Conservation (phyloP, 805 yeast species). For the Maudiozyma pseudohumilis region DNA sequence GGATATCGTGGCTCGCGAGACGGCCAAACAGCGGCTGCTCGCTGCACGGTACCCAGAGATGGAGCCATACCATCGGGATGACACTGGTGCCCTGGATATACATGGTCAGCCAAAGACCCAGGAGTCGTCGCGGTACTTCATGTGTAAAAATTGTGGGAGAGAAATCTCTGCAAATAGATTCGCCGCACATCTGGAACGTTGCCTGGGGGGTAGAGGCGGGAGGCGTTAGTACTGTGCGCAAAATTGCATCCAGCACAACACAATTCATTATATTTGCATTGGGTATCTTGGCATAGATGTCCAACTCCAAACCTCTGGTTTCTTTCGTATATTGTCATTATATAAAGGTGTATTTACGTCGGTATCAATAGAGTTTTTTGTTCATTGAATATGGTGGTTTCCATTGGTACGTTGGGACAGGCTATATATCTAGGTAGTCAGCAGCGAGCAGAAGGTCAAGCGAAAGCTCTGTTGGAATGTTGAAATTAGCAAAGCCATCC, state of each 20-base stretch:
- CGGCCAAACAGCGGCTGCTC: slow-evolving; percentile 16
- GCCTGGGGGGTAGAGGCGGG: slow-evolving; percentile 67
- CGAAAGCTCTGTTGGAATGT: slow-evolving; percentile 89
- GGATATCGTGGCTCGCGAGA: slow-evolving; percentile 25
- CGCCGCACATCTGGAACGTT: slow-evolving; percentile 88
- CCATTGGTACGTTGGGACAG: too few relatives aligned
- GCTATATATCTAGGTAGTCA: slow-evolving; percentile 47
- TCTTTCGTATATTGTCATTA: too few relatives aligned
- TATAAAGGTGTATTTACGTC: too few relatives aligned
- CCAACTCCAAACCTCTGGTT: too few relatives aligned
- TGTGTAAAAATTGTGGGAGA: slow-evolving; percentile 73
- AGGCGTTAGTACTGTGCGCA: slow-evolving; percentile 22
- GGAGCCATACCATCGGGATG: slow-evolving; percentile 21
- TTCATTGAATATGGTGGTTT: too few relatives aligned
- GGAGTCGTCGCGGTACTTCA: slow-evolving; percentile 44
- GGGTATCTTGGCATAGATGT: too few relatives aligned
- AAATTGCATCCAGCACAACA: too few relatives aligned
- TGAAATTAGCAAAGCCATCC: slow-evolving; percentile 67
- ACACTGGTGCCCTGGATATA: slow-evolving; percentile 21
- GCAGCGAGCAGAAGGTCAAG: slow-evolving; percentile 87
- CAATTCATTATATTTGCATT: too few relatives aligned
- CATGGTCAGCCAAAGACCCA: slow-evolving; percentile 24
- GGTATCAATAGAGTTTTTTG: too few relatives aligned
- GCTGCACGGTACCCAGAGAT: slow-evolving; percentile 17
- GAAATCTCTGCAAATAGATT: slow-evolving; percentile 85